Evolutionary conservation across 176 grass and related monocot species (phyloP), one percentile per base, ranked within the genome.

Genomic region (Themeda triandra): DNA sequence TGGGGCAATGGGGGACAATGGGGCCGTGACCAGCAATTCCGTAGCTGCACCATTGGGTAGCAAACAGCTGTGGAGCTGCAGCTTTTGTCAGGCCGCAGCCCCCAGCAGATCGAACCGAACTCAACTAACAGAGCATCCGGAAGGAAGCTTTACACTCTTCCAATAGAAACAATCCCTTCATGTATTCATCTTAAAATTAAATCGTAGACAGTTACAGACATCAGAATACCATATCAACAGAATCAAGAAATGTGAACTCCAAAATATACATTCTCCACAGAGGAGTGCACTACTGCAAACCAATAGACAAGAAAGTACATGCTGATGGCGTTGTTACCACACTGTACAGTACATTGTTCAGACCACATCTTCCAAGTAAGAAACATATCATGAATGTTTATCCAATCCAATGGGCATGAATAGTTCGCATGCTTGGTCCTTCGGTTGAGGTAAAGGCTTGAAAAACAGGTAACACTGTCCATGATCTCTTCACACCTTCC

Each of bases 401-500:
- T 56, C 13, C 42, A 87, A 71, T 56, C 13, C 42, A 87, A 58
- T 66, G 37, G 64, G 51, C 15, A 1, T 2, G 24, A 84, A 75
- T 76, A 44, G 76, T 64, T 33, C n/a, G 44, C 3, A 10, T 64
- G 71, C 23, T 69, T 78, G 3, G n/a, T 29, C 37, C 37, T 1
- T 66, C 7, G 18, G 49, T 53, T 53, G 49, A 63, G 29, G 21
- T 31, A 41, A 82, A 49, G 21, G 23, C 54, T 17, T 56, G 17
- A 79, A 2, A 44, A 64, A 41, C 19, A 71, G 51, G 80, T 53
- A 21, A 51, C 41, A 6, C 31, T 53, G 9, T 35, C 67, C 76
- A 39, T 67, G 66, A 58, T 83, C 9, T 69, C 9, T 69, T 87
- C 84, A 87, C 39, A 4, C 63, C 33, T 69, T 87, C 80, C 77